Base-by-base conservation (phyloP, 2,329 filamentous ascomycete species). In the Aspergillus latus region DNA sequence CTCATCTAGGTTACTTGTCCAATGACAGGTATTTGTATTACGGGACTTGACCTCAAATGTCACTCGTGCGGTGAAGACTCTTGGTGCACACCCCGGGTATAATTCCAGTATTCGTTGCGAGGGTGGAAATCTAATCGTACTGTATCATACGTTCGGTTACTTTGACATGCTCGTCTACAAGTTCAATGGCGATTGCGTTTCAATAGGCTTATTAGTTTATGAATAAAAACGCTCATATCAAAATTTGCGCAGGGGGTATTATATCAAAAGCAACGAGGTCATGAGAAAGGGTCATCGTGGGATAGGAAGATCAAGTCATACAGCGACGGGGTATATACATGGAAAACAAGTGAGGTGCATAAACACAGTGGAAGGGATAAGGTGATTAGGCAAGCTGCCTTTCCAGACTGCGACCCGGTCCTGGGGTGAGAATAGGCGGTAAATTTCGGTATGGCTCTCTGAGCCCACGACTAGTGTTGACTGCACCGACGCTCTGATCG, bases 331-430 rank as follows among this genome's bases (percentile, higher is more conserved):
- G 40, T 45, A 37, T 37, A 37, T 37, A 13, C 40, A 16, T 44
- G 26, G 28, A 8, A 13, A 7, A 39, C 2, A 34, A 34, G 28
- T 40, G 21, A 43, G 30, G 21, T 30, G 34, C 21, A 39, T 8
- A 32, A 9, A n/a, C 13, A 44, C 21, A 28, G 39, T 5, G 29
- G 15, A 15, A n/a, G 28, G 32, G 36, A 39, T 2, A 48, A 36
- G 26, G 15, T 29, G 29, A n/a, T 13, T 42, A 58, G 29, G 56
- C 74, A 52, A 75, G 65, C 49, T 72, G 73, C 47, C 72, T 68
- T 58, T 75, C 73, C 48, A 75, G 57, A 59, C 70, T 71, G n/a
- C 72, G 59, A 5, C 72, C 63, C 26, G 65, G 68, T 3, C 72
- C 63, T 21, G 65, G 68, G 5, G 66, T 64, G 48, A 73, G 62